Base-by-base conservation (phyloP, 495 filamentous ascomycete genomes). In the Pyrenopolyporus hunteri region DNA sequence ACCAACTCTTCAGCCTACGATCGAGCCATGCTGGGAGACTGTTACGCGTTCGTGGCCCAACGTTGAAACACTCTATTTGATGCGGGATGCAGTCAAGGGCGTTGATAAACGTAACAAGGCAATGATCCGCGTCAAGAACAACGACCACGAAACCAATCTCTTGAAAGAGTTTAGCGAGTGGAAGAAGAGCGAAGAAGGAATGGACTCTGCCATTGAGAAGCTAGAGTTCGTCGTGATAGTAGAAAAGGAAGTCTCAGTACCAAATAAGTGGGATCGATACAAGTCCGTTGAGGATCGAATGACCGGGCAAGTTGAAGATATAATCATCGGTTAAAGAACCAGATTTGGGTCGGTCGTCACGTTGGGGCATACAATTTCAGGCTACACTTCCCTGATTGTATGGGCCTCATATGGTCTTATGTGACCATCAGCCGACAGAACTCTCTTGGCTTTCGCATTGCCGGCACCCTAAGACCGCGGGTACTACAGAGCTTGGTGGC, bases 51-150 rank as follows among this genome's bases (percentile, higher is more conserved):
- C 68, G 2, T 73, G 70, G 70, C 65, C 63, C 0, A 71, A 67
- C 37, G 57, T 71, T 1, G 59, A 65, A 16, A 70, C 60, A 0
- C 68, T 73, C 8, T 73, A 65, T 29, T 31, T 73, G 19, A 69
- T 69, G 69, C 59, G 64, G 43, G 23, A 25, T 16, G 63, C 69
- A 0, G 20, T 71, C 2, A 71, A 47, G 47, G 69, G 69, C 1
- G 11, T 60, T 17, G 31, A 65, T 8, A 46, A n/a, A 10, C 37
- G 46, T 4, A 59, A 69, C 1, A 71, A 71, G 29, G 69, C 69
- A 13, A 69, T 71, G 49, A 62, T 71, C 28, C 63, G 69, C 17
- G 67, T 71, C 23, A 59, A 53, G 16, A 40, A 52, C 4, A 64
- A 64, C 9, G 33, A 45, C 9, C 48, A 48, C 6, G 66, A 69